Evolutionary conservation across 306 rosid species (phyloP), one percentile per base, ranked within the genome.

Genomic region (Cicer yamashitae): DNA sequence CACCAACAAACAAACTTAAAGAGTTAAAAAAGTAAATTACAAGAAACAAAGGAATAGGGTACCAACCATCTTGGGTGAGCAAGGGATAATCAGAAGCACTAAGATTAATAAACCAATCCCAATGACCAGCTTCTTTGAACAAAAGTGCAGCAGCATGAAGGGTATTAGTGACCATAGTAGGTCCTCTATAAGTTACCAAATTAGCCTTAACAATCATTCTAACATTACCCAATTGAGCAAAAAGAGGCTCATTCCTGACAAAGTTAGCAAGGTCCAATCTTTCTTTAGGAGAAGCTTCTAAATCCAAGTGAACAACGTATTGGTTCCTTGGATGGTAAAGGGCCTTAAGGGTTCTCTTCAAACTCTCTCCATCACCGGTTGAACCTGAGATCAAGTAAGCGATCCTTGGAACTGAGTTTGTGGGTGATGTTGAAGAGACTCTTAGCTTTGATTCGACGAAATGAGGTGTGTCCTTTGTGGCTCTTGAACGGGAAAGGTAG

Each of bases 11-110:
- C 12, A 82, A 52, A 71, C 25, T 30, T 7, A 13, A 70, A 7
- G 8, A 15, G 52, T 0, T 20, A 8, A 12, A 56, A 73, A 73
- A 11, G 1, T 7, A 71, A 63, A 43, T 7, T 10, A 8, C n/a
- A 39, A 43, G 57, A 45, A 57, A 17, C 17, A 0, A 65, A 62
- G 14, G 0, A 30, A 20, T 1, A 30, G 10, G 11, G 11, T 77
- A 85, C 86, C 84, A 56, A 85, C 88, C 88, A 56, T 85, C 89
- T 75, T 85, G 89, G 6, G 89, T 85, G 6, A 85, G 57, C 78
- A 85, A 51, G 5, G 89, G 89, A 58, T 82, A 85, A 82, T 85
- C 89, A 9, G 89, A 85, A n/a, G 89, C 86, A 8, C 88, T 85
- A 7, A 85, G 79, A 70, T 85, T 85, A 64, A 85, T 71, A 65